These are phyloP conservation scores for Calonectria leucothoes DNA, from an alignment of 2,329 filamentous ascomycete species.

Conservation along the genomic window DNA sequence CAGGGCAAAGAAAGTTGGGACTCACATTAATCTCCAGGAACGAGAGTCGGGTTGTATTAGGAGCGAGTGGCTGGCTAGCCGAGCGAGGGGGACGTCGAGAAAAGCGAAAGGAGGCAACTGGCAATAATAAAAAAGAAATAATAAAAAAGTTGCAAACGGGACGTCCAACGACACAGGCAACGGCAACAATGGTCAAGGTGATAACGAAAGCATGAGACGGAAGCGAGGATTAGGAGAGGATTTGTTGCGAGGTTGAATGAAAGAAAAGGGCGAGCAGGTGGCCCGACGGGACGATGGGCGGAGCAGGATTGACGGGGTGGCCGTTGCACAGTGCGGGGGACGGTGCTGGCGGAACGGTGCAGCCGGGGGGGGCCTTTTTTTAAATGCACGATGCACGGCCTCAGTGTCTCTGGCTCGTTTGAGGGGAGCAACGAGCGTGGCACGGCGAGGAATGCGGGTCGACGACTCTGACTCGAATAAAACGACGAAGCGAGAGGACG, in stretches of 20 bases:
- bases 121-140: constrained; percentile 20
- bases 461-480: constrained; percentile 1
- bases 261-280: constrained; percentile 36
- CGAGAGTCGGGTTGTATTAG: constrained; percentile 41
- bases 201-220: constrained; percentile 35
- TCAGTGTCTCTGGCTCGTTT: constrained; percentile 27
- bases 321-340: constrained; percentile 38
- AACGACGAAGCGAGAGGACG: not conserved
- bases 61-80: constrained; percentile 40
- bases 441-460: constrained; percentile 30
- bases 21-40: constrained; percentile 52
- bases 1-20: constrained; percentile 43
- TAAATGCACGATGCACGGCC: constrained; percentile 36
- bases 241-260: constrained; percentile 41
- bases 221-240: constrained; percentile 37
- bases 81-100: constrained; percentile 36
- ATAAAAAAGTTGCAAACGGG: constrained; percentile 15
- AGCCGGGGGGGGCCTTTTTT: constrained; percentile 20
- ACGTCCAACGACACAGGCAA: constrained; percentile 27
- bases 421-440: constrained; percentile 13
- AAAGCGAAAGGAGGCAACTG: constrained; percentile 31
- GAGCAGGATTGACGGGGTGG: constrained; percentile 17
- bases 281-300: constrained; percentile 28
- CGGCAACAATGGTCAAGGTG: constrained; percentile 26
- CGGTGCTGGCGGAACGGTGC: constrained; percentile 27